phyloP scores from a whole-genome alignment of 164 flowering plant species.

The Nelumbo lutea region DNA sequence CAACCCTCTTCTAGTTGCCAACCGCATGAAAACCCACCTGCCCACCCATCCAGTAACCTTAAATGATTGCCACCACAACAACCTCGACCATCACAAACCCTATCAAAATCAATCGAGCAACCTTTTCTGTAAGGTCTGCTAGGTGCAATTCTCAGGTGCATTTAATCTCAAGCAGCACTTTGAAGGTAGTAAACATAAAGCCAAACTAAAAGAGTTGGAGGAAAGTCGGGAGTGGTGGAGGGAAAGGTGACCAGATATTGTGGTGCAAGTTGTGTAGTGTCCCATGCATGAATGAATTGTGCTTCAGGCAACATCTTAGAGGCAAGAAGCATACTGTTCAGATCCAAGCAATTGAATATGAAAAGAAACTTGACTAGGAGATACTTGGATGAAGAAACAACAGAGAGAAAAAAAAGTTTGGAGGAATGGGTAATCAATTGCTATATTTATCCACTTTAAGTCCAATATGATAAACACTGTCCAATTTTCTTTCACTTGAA shows the following conservation, averaged over 20 bases:
- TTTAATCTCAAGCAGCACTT: conserved; percentile 19
- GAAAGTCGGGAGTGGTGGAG: background rate
- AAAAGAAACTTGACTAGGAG: background rate
- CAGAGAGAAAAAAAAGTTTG: background rate
- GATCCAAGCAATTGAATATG: conserved; percentile 1
- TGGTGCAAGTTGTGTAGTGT: conserved; percentile 14
- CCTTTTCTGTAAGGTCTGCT: conserved; percentile 21
- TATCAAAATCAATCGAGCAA: background rate
- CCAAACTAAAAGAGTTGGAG: conserved; percentile 3
- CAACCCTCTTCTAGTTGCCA: no score
- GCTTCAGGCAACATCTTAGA: conserved; percentile 14
- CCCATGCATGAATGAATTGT: conserved; percentile 9
- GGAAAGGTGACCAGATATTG: background rate
- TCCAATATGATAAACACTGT: no score
- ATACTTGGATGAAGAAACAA: background rate
- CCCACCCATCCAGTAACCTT: no score
- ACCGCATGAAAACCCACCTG: no score
- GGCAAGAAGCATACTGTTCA: conserved; percentile 12
- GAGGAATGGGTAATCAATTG: no score
- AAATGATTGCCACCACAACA: no score
- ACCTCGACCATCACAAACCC: background rate
- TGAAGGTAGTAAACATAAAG: conserved; percentile 19
- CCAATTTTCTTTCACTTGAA: no score
- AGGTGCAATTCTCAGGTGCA: conserved; percentile 19
- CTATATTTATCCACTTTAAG: no score